Base-by-base conservation (phyloP, 2,329 filamentous ascomycete genomes). In the Penicillium vulpinum region DNA sequence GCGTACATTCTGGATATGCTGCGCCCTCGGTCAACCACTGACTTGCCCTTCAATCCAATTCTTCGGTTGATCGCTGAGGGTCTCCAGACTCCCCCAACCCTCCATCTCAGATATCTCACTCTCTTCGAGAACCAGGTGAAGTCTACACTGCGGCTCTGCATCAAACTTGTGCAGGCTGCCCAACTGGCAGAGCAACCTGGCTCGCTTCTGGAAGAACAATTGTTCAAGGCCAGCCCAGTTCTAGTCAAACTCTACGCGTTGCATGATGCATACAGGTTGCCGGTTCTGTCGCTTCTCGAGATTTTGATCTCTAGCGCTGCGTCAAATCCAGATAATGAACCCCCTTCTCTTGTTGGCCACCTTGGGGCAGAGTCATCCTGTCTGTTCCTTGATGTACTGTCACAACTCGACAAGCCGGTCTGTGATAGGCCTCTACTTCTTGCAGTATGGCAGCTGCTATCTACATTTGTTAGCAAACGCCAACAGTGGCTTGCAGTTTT, bases 401-500 rank as follows among this genome's bases (percentile, higher is more conserved):
- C 90, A 5, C 84, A 86, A 58, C 81, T 97, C 26, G 91, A 93
- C 63, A 86, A 85, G 63, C 91, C 92, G 4, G 83, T 94, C 56
- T 80, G 84, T 51, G 81, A 91, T 63, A 76, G 83, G 2, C 73
- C 80, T 6, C 84, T 91, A 52, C 85, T 89, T 39, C 83, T 85
- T 40, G 80, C 82, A 8, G 88, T 91, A 21, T 99, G 93, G 94
- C 85, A 85, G 55, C 87, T 99, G 68, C 86, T 97, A 51, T 90
- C 92, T 2, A 87, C 88, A 3, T 88, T 97, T 45, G 85, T 99
- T 58, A 89, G 89, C 63, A 92, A 91, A 70, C 88, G 91, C 61
- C 94, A 99, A 71, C 92, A 96, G 70, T 97, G 93, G 90, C 90
- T 99, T 78, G 91, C 93, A 0, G 91, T 96, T 60, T 96, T 92